A percentile compares a stretch with the other conserved stretches of the same genome.
These are phyloP conservation scores for Viridothelium virens DNA, from an alignment of 495 filamentous ascomycete species.

Conservation along the genomic window DNA sequence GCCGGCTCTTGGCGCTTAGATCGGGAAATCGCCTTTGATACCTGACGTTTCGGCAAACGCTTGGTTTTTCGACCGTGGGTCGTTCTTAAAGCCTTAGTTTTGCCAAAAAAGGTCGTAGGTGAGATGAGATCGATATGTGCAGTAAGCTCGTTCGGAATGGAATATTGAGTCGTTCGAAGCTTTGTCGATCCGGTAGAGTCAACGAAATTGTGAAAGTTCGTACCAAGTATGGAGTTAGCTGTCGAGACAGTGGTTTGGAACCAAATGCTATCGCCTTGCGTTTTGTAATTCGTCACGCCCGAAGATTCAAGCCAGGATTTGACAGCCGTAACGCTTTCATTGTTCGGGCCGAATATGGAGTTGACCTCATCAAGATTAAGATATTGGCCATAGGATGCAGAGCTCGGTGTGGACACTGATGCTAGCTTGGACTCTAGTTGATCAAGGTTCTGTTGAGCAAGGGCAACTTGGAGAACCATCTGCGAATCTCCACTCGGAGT, in stretches of 20 bases:
- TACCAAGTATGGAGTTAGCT: slow-evolving; percentile 45
- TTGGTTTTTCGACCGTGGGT: not conserved
- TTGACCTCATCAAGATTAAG: slow-evolving; percentile 47
- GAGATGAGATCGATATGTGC: slow-evolving; percentile 33
- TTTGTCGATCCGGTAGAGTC: slow-evolving; percentile 36
- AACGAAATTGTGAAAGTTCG: slow-evolving; percentile 38
- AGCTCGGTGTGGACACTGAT: slow-evolving; percentile 50
- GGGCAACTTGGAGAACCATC: slow-evolving; percentile 34
- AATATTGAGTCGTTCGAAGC: slow-evolving; percentile 23
- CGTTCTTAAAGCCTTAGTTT: slow-evolving; percentile 3
- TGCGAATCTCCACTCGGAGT: slow-evolving; percentile 14
- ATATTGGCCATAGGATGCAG: slow-evolving; percentile 49
- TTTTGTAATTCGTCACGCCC: slow-evolving; percentile 41
- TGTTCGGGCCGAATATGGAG: slow-evolving; percentile 44
- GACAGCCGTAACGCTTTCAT: slow-evolving; percentile 31
- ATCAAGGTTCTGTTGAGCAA: slow-evolving; percentile 44
- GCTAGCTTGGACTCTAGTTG: slow-evolving; percentile 48
- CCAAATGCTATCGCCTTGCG: slow-evolving; percentile 41
- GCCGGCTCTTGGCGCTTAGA: slow-evolving; percentile 7
- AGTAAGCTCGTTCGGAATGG: slow-evolving; percentile 27
- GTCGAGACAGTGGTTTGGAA: slow-evolving; percentile 44
- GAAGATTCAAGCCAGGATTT: slow-evolving; percentile 45
- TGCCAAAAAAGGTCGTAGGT: slow-evolving; percentile 31
- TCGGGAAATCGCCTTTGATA: not conserved
- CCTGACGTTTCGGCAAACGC: slow-evolving; percentile 3